These are phyloP conservation scores for Vitis vinifera DNA, from an alignment of 164 flowering plant genomes.

Conservation along the genomic window DNA sequence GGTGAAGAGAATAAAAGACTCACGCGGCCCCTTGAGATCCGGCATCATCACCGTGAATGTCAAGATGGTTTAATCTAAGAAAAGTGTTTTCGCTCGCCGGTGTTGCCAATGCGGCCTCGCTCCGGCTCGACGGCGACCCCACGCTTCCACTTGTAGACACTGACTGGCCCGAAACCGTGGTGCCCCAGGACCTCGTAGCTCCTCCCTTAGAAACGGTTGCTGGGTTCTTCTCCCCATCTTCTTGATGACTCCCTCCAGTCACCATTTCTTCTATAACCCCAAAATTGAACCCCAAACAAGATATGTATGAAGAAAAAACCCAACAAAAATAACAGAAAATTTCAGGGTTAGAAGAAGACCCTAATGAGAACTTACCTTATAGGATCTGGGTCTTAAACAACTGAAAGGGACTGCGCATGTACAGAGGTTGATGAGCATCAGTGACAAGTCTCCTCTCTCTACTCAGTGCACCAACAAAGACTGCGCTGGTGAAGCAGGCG, in stretches of 20 bases:
- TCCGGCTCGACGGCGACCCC: constrained; percentile 82
- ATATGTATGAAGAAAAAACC: no score
- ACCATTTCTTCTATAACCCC: no score
- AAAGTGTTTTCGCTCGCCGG: constrained; percentile 66
- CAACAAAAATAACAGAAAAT: no score
- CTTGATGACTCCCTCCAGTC: constrained; percentile 1
- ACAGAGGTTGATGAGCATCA: no score
- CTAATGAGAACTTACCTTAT: no score
- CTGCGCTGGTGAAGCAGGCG: no score
- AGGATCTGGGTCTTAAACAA: no score
- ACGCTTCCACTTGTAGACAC: constrained; percentile 89
- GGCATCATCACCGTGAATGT: constrained; percentile 74
- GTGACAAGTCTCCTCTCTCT: no score
- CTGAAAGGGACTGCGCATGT: no score
- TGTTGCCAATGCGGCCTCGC: constrained; percentile 65
- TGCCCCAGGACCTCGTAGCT: constrained; percentile 61
- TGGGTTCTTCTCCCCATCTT: constrained; percentile 48
- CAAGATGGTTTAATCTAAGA: constrained; percentile 59
- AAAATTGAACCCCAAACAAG: no score
- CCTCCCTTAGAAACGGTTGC: constrained; percentile 39
- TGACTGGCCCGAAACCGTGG: constrained; percentile 73
- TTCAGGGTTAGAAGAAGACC: no score
- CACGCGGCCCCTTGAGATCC: constrained; percentile 68
- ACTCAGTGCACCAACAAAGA: no score
- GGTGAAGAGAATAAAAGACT: constrained; percentile 15